Base-by-base conservation (phyloP, 352 stramenopile species). In the Aphanomyces cochlioides region DNA sequence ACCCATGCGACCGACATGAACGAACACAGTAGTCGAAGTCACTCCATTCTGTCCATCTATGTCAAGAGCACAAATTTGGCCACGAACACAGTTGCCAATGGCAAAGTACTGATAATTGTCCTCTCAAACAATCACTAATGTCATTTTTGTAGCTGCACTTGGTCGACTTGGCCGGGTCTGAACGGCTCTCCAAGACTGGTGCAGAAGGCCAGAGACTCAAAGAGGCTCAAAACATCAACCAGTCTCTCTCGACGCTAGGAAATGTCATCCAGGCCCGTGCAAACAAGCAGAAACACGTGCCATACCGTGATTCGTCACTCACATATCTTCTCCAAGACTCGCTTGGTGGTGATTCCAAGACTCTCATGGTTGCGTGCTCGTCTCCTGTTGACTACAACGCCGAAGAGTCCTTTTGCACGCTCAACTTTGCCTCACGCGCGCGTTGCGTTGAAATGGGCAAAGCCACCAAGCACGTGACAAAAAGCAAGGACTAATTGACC, bases 261-360 rank as follows among this genome's bases (percentile, higher is more conserved):
- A 97, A 99, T 78, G 97, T 99, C 28, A 99, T 99, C 74, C 83
- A 88, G 21, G 88, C 88, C 34, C 85, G 84, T 10, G 86, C 85
- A 17, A 93, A 84, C 74, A 93, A 93, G 56, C 78, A 86, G 28
- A 93, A 93, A 73, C 96, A 99, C 78, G 84, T 98, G 7, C 94
- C 95, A 38, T 98, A 97, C 74, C 82, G 95, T 72, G 97, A 98
- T 77, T 98, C 89, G 36, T 98, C 92, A 37, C 79, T 98, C 41
- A 98, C 95, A 41, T 96, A 95, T 72, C 77, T 98, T 58, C 83
- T 98, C 8, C 90, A 97, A 75, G 93, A 98, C 79, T 93, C 89
- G 0, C 76, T 98, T 4, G 87, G 86, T 12, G 85, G 88, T 19
- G 90, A 98, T 68, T 95, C 87, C 12, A 98, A 98, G 75, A 97